Percentiles rank a stretch among this genome's conserved stretches.
These are phyloP conservation scores for Phytophthora megakarya DNA, from an alignment of 352 stramenopile species.

Conservation along the genomic window DNA sequence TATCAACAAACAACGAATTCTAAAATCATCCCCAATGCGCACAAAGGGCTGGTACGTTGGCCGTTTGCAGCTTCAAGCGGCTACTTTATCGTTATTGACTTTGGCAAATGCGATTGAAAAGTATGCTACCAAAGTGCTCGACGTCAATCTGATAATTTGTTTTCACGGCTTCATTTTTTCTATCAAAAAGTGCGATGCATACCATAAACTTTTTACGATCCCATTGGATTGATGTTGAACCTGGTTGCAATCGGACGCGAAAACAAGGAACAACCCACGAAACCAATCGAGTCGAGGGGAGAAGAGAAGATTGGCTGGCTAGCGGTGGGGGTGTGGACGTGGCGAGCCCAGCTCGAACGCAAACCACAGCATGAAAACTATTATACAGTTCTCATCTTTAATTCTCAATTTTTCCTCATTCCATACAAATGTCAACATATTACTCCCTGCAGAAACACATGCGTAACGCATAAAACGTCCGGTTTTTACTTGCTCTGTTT, in stretches of 20 bases:
- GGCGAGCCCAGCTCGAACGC: constrained; percentile 17
- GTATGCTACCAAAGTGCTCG: neutral
- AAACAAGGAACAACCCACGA: constrained; percentile 31
- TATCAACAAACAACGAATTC: neutral
- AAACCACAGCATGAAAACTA: constrained; percentile 3
- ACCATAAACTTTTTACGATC: constrained; percentile 19
- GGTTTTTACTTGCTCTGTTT: constrained; percentile 24
- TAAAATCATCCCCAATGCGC: neutral
- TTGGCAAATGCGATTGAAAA: neutral
- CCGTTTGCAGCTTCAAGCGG: constrained; percentile 1
- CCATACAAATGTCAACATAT: neutral
- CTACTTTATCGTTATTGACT: neutral
- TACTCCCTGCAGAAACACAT: constrained; percentile 3
- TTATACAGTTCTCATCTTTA: constrained; percentile 19
- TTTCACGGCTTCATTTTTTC: constrained; percentile 7
- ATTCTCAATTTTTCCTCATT: constrained; percentile 5
- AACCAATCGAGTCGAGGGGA: constrained; percentile 31
- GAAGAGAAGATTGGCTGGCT: constrained; percentile 51
- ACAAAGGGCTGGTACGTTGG: neutral
- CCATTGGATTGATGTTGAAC: constrained; percentile 24
- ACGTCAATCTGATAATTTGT: constrained; percentile 15
- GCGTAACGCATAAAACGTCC: constrained; percentile 16
- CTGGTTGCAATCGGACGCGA: constrained; percentile 13
- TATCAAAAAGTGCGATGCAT: constrained; percentile 1
- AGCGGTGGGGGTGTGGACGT: constrained; percentile 40